Base-by-base conservation (phyloP, 257 asterid species). In the Solanum piurae region DNA sequence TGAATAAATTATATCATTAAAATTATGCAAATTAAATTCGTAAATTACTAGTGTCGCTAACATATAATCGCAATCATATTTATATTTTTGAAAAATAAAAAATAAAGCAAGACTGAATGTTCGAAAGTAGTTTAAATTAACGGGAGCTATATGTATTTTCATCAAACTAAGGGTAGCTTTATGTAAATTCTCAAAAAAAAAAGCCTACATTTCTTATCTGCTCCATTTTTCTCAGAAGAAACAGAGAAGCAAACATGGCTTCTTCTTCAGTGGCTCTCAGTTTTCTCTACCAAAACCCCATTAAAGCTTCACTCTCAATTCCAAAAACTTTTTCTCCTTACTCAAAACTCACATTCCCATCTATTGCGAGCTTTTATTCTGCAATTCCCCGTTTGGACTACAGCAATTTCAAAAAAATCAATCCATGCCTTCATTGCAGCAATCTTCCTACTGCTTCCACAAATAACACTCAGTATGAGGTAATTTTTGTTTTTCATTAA, bases 391-490 rank as follows among this genome's bases (percentile, higher is more conserved):
- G 89, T 66, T 89, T 87, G 68, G 80, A 83, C 84, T 87, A 87
- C 62, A 36, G 72, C 87, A 60, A 12, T 42, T 58, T 62, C 90
- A 91, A 87, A 89, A 91, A 86, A 85, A 86, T 68, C 60, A 90
- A 86, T 58, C 91, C 87, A 89, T 29, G 13, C 23, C 83, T 86
- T 12, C 64, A 89, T 37, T 92, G 98, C 84, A 88, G 92, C 90
- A 86, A 89, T 91, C 87, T 68, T 80, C 95, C 96, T 16, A 88
- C 91, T 80, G 90, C 91, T 88, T 94, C 98, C 87, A 71, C 96
- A 1, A 79, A 34, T 33, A 92, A 97, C 55, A 96, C 97, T 86
- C 93, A 92, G 66, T 95, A 95, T 72, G 98, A 96, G 99, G 99
- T 94, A 90, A 5, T 16, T 44, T 42, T 77, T n/a, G 36, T 18